Evolutionary conservation across 768 basidiomycete genomes (phyloP), one percentile per base, ranked within the genome.

Genomic region (Pholiota conissans): DNA sequence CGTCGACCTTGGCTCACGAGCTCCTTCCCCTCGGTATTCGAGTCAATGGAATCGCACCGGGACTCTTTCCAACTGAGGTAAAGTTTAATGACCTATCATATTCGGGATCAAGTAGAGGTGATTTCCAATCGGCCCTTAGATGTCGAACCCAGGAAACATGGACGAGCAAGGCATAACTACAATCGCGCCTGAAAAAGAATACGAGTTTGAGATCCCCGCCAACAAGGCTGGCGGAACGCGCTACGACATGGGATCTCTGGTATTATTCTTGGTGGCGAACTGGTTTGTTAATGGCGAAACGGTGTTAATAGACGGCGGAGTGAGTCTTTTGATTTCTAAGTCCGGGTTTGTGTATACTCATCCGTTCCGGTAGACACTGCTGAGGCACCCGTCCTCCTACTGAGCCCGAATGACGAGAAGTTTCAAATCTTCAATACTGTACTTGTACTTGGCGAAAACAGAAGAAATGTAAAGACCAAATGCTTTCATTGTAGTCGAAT

Each of bases 281-380:
- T 49, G 55, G 47, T 56, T 40, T 39, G 55, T 56, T 3, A 56
- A 56, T 28, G 55, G 55, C 24, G 55, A 56, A 22, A 56, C 55
- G 0, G 55, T 56, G n/a, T 34, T 56, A 10, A 56, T 56, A 20
- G 55, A 56, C 27, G 55, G 55, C 3, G 55, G 55, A 26, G 55
- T 56, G 27, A 40, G 55, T 46, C 20, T 14, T 50, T 11, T 0
- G 29, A 49, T 9, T 30, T n/a, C 9, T n/a, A n/a, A n/a, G 9
- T 35, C 5, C n/a, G 1, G 10, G n/a, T 27, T n/a, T 11, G 26
- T 49, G 5, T 49, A 24, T 32, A 32, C 30, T n/a, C 7, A 35
- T 8, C 18, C 6, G n/a, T 5, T 18, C n/a, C n/a, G 8, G 29
- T 24, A 54, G 53, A 54, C 53, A 4, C 32, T 46, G 10, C 30